phyloP scores from a whole-genome alignment of 495 filamentous ascomycete species.

The Trichoderma erinaceum region DNA sequence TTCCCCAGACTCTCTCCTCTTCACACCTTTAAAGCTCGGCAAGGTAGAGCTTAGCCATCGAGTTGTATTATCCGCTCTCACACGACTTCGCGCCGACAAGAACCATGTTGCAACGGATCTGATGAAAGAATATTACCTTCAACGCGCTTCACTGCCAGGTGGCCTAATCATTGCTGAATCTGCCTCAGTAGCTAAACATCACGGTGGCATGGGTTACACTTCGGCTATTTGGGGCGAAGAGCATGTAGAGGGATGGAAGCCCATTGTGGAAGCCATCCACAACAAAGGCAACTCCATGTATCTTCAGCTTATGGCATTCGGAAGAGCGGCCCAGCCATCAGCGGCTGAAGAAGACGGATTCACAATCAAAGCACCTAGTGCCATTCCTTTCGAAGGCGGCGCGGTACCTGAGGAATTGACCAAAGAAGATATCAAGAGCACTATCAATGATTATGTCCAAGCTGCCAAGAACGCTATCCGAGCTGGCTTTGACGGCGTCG shows the following conservation, averaged over 20 bases:
- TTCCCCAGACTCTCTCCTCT: not conserved
- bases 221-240: slow-evolving; percentile 58
- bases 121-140: slow-evolving; percentile 47
- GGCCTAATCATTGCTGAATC: slow-evolving; percentile 61
- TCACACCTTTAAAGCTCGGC: not conserved
- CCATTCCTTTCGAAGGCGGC: slow-evolving; percentile 34
- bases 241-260: slow-evolving; percentile 58
- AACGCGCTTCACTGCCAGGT: slow-evolving; percentile 53
- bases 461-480: slow-evolving; percentile 58
- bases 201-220: slow-evolving; percentile 47
- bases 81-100: slow-evolving; percentile 12
- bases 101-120: not conserved
- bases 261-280: slow-evolving; percentile 61
- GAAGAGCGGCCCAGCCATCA: slow-evolving; percentile 46
- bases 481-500: slow-evolving; percentile 73
- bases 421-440: slow-evolving; percentile 50
- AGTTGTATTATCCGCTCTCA: slow-evolving; percentile 10
- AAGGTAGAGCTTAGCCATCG: slow-evolving; percentile 9
- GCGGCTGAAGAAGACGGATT: slow-evolving; percentile 37
- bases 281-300: slow-evolving; percentile 56
- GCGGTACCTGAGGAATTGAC: slow-evolving; percentile 44
- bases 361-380: slow-evolving; percentile 44
- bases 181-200: slow-evolving; percentile 52
- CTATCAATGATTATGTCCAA: slow-evolving; percentile 50
- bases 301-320: slow-evolving; percentile 62